A percentile compares a stretch with the other conserved stretches of the same genome.
These are phyloP conservation scores for Helicostylum pulchrum DNA, from an alignment of 192 early-diverging fungal species.

Conservation along the genomic window DNA sequence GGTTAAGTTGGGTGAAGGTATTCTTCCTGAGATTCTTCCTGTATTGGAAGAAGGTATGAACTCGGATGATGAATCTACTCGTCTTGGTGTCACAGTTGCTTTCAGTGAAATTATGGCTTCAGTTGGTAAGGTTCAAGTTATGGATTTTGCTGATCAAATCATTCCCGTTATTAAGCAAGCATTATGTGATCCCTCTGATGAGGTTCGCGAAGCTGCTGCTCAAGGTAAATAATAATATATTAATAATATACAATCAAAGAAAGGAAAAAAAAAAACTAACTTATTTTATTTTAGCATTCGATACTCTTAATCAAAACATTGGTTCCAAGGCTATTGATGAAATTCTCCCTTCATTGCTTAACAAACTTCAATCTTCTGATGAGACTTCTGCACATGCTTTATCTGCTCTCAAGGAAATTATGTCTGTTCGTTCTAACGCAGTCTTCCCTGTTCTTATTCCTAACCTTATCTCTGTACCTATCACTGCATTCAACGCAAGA, in stretches of 20 bases:
- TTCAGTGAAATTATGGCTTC: constrained; percentile 88
- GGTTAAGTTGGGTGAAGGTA: constrained; percentile 87
- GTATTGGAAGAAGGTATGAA: constrained; percentile 84
- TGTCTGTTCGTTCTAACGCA: constrained; percentile 93
- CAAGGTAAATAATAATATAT: constrained; percentile 37
- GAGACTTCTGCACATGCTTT: constrained; percentile 72
- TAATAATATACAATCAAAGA: neutral
- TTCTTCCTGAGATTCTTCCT: constrained; percentile 85
- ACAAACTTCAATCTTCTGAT: constrained; percentile 61
- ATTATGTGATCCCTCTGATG: constrained; percentile 77
- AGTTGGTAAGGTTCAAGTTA: constrained; percentile 75
- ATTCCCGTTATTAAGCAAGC: constrained; percentile 80
- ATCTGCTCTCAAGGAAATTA: constrained; percentile 95
- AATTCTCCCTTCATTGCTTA: constrained; percentile 86
- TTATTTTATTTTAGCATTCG: constrained; percentile 64
- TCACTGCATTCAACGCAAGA: constrained; percentile 88
- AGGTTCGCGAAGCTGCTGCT: constrained; percentile 93
- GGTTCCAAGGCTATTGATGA: constrained; percentile 93
- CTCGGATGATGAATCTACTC: constrained; percentile 59
- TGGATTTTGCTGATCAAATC: constrained; percentile 83
- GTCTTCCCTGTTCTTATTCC: constrained; percentile 99
- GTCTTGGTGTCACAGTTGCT: constrained; percentile 93
- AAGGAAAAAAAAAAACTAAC: neutral
- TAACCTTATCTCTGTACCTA: constrained; percentile 83
- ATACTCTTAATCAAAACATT: constrained; percentile 86